phyloP scores from a whole-genome alignment of 495 filamentous ascomycete genomes.

The Acidiella bohemica region DNA sequence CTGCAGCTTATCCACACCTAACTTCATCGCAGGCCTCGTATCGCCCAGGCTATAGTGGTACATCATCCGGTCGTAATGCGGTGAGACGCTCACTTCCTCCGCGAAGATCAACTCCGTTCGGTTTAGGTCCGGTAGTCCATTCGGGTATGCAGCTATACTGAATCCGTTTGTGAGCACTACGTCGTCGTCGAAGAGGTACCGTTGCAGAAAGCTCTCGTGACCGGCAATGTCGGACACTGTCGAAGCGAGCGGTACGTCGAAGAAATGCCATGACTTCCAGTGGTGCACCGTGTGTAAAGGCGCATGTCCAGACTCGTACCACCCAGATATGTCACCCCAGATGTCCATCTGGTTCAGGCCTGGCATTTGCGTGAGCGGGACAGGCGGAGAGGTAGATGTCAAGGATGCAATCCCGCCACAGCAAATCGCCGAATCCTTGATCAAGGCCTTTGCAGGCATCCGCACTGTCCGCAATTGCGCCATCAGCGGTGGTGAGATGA shows the following conservation, averaged over 20 bases:
- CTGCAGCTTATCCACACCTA: conserved; percentile 2
- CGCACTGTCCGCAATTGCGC: background rate
- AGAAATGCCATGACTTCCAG: conserved; percentile 5
- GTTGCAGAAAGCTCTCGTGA: conserved; percentile 7
- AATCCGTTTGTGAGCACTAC: conserved; percentile 8
- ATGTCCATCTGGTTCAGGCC: conserved; percentile 10
- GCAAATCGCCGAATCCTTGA: conserved; percentile 3
- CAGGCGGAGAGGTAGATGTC: conserved; percentile 3
- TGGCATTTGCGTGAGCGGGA: conserved; percentile 3
- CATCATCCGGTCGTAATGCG: background rate
- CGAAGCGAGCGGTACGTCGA: background rate
- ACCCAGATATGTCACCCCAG: conserved; percentile 9
- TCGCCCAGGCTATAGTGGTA: conserved; percentile 4
- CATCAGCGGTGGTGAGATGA: conserved; percentile 6
- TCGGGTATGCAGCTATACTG: conserved; percentile 5
- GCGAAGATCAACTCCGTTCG: conserved; percentile 4
- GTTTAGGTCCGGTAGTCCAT: conserved; percentile 5
- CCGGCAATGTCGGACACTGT: conserved; percentile 4
- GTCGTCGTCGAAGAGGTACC: conserved; percentile 8
- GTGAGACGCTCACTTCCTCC: background rate
- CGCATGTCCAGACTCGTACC: conserved; percentile 8
- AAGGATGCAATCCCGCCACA: conserved; percentile 7
- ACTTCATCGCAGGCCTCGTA: conserved; percentile 2
- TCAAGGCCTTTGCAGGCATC: conserved; percentile 1
- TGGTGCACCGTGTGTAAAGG: conserved; percentile 8